phyloP scores from a whole-genome alignment of 768 basidiomycete genomes.

The Scleroderma citrinum region DNA sequence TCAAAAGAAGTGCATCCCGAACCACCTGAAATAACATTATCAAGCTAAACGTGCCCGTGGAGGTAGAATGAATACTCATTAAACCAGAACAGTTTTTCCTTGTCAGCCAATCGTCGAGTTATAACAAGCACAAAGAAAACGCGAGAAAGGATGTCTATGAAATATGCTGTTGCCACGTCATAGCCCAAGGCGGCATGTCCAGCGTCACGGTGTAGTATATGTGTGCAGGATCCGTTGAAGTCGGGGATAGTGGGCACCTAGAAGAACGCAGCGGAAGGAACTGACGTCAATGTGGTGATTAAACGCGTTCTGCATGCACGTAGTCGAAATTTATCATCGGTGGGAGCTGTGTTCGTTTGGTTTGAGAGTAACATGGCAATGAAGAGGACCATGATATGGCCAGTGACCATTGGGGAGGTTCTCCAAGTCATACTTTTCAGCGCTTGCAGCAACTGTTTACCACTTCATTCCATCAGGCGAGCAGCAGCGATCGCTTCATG shows the following conservation, averaged over 20 bases:
- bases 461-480: too few species aligned
- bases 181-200: conserved; percentile 84
- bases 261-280: conserved; percentile 78
- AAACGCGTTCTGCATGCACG: neutral
- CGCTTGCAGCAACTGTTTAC: too few species aligned
- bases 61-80: conserved; percentile 51
- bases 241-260: conserved; percentile 72
- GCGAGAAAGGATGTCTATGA: conserved; percentile 64
- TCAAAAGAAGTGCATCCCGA: conserved; percentile 98
- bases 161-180: conserved; percentile 39
- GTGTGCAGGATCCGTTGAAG: conserved; percentile 60
- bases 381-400: conserved; percentile 12
- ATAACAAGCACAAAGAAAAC: conserved; percentile 88
- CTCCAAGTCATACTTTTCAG: conserved; percentile 2
- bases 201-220: conserved; percentile 76
- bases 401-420: neutral
- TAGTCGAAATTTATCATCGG: conserved; percentile 37
- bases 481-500: too few species aligned
- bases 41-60: neutral
- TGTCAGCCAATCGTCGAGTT: conserved; percentile 81
- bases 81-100: conserved; percentile 92
- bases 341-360: conserved; percentile 26
- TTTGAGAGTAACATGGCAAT: conserved; percentile 11
- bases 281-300: conserved; percentile 29
- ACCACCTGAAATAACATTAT: conserved; percentile 50